These are phyloP conservation scores for Cyberlindnera mississippiensis DNA, from an alignment of 805 yeast species.

Conservation along the genomic window DNA sequence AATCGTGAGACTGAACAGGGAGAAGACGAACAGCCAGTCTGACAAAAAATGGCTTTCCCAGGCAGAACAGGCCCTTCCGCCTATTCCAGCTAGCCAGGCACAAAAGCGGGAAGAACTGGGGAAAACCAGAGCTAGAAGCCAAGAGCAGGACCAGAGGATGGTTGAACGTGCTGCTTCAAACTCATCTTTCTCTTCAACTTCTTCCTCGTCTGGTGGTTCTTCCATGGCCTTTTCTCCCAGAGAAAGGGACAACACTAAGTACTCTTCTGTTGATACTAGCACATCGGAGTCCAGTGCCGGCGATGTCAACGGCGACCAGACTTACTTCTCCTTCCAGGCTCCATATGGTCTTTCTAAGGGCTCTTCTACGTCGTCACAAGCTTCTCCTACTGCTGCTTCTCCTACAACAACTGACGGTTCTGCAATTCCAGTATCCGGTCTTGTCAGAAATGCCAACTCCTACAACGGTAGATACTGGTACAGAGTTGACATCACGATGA, in stretches of 20 bases:
- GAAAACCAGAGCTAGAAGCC: conserved; percentile 4
- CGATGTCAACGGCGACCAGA: conserved; percentile 5
- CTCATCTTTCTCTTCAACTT: conserved; percentile 2
- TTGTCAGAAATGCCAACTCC: conserved; percentile 38
- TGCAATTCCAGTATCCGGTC: conserved; percentile 32
- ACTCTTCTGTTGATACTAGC: conserved; percentile 7
- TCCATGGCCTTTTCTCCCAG: conserved; percentile 2
- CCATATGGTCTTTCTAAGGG: neutral
- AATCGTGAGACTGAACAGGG: conserved; percentile 40
- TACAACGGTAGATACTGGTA: conserved; percentile 48
- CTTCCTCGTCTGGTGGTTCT: conserved; percentile 1
- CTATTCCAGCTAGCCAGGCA: too few species aligned
- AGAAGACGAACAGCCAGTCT: conserved; percentile 11
- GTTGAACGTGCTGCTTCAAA: conserved; percentile 2
- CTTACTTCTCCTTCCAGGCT: conserved; percentile 3
- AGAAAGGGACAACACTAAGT: conserved; percentile 7
- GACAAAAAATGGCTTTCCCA: conserved; percentile 22
- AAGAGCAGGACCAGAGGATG: conserved; percentile 22
- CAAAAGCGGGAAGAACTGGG: too few species aligned
- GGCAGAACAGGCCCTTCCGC: conserved; percentile 1
- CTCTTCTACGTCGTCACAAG: too few species aligned
- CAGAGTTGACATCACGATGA: conserved; percentile 39
- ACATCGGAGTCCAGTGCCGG: conserved; percentile 2
- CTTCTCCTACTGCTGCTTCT: too few species aligned
- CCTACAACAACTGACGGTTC: neutral